Conservation (phyloP, 2,329 filamentous ascomycete genomes). For the Thermomyces lanuginosus region DNA sequence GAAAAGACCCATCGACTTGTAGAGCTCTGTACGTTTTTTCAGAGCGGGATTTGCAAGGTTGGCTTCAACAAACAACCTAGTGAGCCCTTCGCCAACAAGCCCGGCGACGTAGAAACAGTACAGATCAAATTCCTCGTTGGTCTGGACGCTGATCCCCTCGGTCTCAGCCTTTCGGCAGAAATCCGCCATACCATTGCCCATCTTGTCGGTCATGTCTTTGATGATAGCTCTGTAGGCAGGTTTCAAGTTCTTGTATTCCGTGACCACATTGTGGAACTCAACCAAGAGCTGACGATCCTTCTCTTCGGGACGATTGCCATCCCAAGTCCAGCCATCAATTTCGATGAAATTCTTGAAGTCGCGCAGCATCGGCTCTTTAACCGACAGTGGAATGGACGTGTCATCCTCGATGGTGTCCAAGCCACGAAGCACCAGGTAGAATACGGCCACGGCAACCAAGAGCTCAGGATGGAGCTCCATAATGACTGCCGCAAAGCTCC, state of each 20-base stretch:
- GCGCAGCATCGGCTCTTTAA: slow-evolving; percentile 74
- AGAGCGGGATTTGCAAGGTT: slow-evolving; percentile 75
- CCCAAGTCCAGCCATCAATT: slow-evolving; percentile 78
- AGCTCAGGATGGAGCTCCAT: slow-evolving; percentile 91
- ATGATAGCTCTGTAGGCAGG: slow-evolving; percentile 71
- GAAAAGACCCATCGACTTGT: slow-evolving; percentile 94
- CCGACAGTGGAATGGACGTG: slow-evolving; percentile 69
- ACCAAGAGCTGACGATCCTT: slow-evolving; percentile 87
- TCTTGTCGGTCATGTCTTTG: slow-evolving; percentile 78
- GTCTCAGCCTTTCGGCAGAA: slow-evolving; percentile 73
- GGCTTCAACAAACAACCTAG: slow-evolving; percentile 73
- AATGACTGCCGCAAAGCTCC: slow-evolving; percentile 85
- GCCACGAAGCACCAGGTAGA: slow-evolving; percentile 83
- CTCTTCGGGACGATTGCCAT: slow-evolving; percentile 71
- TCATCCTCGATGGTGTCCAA: slow-evolving; percentile 99
- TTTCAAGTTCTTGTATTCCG: slow-evolving; percentile 80
- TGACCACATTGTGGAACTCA: slow-evolving; percentile 74
- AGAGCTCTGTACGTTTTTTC: slow-evolving; percentile 59
- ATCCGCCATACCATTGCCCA: slow-evolving; percentile 98
- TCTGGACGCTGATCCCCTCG: slow-evolving; percentile 64
- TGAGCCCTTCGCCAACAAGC: slow-evolving; percentile 87
- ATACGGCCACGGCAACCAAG: slow-evolving; percentile 71
- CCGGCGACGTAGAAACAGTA: slow-evolving; percentile 99
- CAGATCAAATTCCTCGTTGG: slow-evolving; percentile 75
- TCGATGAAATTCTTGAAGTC: slow-evolving; percentile 66